phyloP scores from a whole-genome alignment of 2,329 filamentous ascomycete genomes.

The Sporothrix pseudoabietina region DNA sequence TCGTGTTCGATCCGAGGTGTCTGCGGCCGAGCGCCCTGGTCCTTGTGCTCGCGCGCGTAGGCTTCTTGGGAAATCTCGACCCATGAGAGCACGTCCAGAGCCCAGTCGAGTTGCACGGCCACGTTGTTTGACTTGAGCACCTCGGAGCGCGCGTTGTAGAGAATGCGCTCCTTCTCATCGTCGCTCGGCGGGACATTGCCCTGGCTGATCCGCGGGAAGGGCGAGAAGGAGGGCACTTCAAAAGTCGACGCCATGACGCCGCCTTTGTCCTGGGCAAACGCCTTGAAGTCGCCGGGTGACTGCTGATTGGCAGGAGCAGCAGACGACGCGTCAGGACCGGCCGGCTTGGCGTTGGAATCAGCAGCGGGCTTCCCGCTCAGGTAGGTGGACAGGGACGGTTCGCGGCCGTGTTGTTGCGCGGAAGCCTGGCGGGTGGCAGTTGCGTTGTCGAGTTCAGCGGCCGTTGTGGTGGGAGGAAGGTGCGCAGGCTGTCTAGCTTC shows the following conservation, averaged over 20 bases:
- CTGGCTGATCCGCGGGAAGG: constrained; percentile 83
- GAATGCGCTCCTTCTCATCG: constrained; percentile 86
- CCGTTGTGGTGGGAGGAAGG: constrained; percentile 37
- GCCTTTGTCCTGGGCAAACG: constrained; percentile 46
- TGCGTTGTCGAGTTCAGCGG: constrained; percentile 36
- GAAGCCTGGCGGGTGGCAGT: constrained; percentile 3
- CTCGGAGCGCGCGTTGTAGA: constrained; percentile 79
- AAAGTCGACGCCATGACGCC: constrained; percentile 44
- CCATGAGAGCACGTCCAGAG: constrained; percentile 86
- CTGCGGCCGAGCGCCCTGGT: constrained; percentile 60
- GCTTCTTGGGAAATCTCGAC: constrained; percentile 82
- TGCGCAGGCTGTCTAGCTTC: constrained; percentile 62
- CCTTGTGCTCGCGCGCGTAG: constrained; percentile 63
- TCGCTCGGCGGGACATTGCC: constrained; percentile 91
- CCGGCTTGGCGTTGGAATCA: constrained; percentile 28
- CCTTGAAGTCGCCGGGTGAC: constrained; percentile 42
- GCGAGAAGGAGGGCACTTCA: constrained; percentile 78
- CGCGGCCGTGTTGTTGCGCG: constrained; percentile 46
- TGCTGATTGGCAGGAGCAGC: constrained; percentile 21
- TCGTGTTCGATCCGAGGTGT: constrained; percentile 90
- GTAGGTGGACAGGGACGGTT: constrained; percentile 49
- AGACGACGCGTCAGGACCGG: constrained; percentile 35
- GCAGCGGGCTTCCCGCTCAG: constrained; percentile 39
- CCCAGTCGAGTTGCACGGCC: constrained; percentile 95
- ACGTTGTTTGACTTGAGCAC: constrained; percentile 94